Evolutionary conservation across 352 stramenopile genomes (phyloP), one percentile per base, ranked within the genome.

Genomic region (Globisporangium polare): DNA sequence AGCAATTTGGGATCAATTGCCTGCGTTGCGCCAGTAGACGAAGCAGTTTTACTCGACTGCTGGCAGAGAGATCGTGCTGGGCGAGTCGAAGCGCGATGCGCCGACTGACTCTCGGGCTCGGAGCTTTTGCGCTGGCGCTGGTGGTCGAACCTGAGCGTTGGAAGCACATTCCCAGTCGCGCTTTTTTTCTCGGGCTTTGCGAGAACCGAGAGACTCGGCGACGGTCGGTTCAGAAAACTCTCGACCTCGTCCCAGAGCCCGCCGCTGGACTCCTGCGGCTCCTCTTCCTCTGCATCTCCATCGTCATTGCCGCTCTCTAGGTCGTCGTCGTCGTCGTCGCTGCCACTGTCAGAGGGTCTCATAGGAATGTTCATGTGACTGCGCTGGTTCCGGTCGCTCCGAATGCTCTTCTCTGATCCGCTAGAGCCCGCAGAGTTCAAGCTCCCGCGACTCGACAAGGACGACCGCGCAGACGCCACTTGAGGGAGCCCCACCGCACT

Each of bases 231-330:
- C 33, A 90, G 69, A 53, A 93, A 93, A 29, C 66, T 74, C 66
- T 93, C 81, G 49, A 93, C 80, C 57, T 93, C 76, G 8, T 85
- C 75, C 78, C 83, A 93, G 3, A 92, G 60, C 15, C 69, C 77
- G 9, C 63, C 63, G 17, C 61, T 83, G 13, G 62, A 59, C 43
- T 87, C 77, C 54, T 87, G 75, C 9, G 76, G 74, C 35, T 88
- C 56, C 13, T 69, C 41, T 26, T 74, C 46, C 12, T 67, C 59
- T 13, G 62, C 41, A 22, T 52, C 43, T n/a, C 66, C 59, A 1
- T 71, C 55, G 5, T 70, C 59, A 1, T 71, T 67, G 1, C 71
- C 60, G 5, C 60, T 59, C 26, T 72, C 70, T n/a, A n/a, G n/a
- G 5, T 53, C 24, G 1, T 71, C 53, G 6, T 65, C 45, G 0